Conservation (phyloP, 208 protist species). For the Acanthamoeba royreba region DNA sequence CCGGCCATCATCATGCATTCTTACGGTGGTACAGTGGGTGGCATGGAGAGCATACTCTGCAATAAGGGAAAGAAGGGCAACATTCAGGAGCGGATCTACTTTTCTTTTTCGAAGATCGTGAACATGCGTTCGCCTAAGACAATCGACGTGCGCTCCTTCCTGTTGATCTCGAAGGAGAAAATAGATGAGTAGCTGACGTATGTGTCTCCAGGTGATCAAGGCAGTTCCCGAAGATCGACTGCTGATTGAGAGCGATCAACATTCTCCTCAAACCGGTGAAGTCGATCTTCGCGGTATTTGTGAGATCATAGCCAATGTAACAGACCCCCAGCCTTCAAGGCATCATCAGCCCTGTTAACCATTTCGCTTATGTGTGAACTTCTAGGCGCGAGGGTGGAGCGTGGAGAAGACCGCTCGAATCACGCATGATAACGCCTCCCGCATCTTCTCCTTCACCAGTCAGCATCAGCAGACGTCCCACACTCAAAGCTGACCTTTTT, state of each 20-base stretch:
- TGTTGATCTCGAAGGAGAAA: not conserved
- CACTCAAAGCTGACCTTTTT: no score
- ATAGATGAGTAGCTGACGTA: not conserved
- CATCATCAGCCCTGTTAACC: no score
- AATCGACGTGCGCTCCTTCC: not conserved
- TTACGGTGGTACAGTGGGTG: not conserved
- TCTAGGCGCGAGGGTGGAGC: not conserved
- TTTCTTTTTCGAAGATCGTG: conserved; percentile 34
- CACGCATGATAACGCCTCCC: not conserved
- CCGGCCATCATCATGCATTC: conserved; percentile 36
- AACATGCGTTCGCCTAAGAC: conserved; percentile 46
- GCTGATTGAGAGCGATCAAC: conserved; percentile 17
- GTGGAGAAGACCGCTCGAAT: not conserved
- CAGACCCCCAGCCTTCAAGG: not conserved
- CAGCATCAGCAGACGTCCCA: no score
- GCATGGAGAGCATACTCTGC: not conserved
- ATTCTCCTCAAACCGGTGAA: not conserved
- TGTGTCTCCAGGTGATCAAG: not conserved
- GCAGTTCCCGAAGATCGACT: conserved; percentile 32
- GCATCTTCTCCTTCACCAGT: not conserved
- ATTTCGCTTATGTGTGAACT: not conserved
- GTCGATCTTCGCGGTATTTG: not conserved
- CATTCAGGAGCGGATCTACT: not conserved
- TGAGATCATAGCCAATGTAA: not conserved
- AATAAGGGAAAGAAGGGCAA: not conserved